Evolutionary conservation across 257 asterid species (phyloP).

Genomic region (Salvia rosmarinus): DNA sequence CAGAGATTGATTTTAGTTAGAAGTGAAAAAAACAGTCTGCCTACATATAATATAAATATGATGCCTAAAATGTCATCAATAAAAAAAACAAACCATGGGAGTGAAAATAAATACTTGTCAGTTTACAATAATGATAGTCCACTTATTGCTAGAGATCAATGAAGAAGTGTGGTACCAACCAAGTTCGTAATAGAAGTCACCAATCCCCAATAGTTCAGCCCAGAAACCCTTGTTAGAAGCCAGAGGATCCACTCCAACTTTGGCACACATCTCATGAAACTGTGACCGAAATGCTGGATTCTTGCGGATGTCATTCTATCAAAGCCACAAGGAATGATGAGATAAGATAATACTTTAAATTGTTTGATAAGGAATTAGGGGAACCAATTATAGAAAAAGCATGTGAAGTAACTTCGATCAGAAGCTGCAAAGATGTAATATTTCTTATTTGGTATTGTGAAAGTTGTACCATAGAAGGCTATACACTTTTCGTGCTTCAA

Average conservation of each 20-base stretch:
- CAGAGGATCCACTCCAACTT: slow-evolving; percentile 97
- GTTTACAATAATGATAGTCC: neutral
- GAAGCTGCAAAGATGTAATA: neutral
- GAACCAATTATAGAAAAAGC: neutral
- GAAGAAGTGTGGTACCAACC: slow-evolving; percentile 59
- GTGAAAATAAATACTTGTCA: neutral
- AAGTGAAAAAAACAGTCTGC: slow-evolving; percentile 3
- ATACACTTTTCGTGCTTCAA: neutral
- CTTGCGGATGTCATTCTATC: slow-evolving; percentile 94
- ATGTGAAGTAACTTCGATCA: neutral
- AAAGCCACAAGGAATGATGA: slow-evolving; percentile 24
- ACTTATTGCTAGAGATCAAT: slow-evolving; percentile 7
- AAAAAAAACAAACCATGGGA: neutral
- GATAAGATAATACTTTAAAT: slow-evolving; percentile 7
- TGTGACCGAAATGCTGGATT: slow-evolving; percentile 95
- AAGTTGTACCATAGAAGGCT: neutral
- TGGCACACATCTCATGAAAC: slow-evolving; percentile 99
- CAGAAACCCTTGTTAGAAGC: slow-evolving; percentile 99
- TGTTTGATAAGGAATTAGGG: neutral
- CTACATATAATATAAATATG: neutral
- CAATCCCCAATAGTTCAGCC: slow-evolving; percentile 97
- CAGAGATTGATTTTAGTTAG: slow-evolving; percentile 35
- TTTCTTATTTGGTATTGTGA: slow-evolving; percentile 17
- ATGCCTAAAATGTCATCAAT: slow-evolving; percentile 9
- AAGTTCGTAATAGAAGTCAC: slow-evolving; percentile 97